Base-by-base conservation (phyloP, 768 basidiomycete species). In the Podaxis sp. region DNA sequence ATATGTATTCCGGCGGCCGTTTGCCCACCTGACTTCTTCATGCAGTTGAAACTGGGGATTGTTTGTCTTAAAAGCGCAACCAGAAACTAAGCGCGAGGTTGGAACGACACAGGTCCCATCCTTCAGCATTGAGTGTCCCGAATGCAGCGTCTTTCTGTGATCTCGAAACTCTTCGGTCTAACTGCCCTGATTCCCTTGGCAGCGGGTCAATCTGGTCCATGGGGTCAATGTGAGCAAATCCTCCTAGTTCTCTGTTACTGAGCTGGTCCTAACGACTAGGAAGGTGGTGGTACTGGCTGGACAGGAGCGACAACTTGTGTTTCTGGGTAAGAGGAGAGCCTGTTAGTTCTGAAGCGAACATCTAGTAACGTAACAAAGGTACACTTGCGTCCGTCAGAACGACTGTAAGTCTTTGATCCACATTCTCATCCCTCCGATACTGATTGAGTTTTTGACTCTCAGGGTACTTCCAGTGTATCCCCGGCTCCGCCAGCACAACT, bases 391-490 rank as follows among this genome's bases (percentile, higher is more conserved):
- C 3, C 58, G 64, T 24, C 56, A 65, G 15, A 76, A 74, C 60
- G 54, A 56, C 33, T 62, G 61, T 56, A 69, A 70, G 61, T 56
- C 75, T 77, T 76, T 52, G 65, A 71, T 66, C 13, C 24, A 49
- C 30, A 56, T 24, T 24, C 37, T 58, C 36, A 46, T 6, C 15
- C 24, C 17, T 33, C 37, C 12, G 24, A 7, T 49, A 56, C 12
- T 26, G 5, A 28, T 10, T 24, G 52, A 56, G 13, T n/a, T n/a
- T 51, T 24, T 11, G 7, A n/a, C 11, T n/a, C 12, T 15, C 40
- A 82, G 80, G 67, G 56, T 81, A 78, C 57, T 75, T 68, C 53
- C 80, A 83, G 60, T 82, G 80, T 66, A 36, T 79, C 50, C 73
- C 79, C 0, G 69, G 68, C 2, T 56, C 71, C 15, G 55, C 69